Evolutionary conservation across 179 eudicot species (phyloP), one percentile per base, ranked within the genome.

Genomic region (Patellifolia procumbens): DNA sequence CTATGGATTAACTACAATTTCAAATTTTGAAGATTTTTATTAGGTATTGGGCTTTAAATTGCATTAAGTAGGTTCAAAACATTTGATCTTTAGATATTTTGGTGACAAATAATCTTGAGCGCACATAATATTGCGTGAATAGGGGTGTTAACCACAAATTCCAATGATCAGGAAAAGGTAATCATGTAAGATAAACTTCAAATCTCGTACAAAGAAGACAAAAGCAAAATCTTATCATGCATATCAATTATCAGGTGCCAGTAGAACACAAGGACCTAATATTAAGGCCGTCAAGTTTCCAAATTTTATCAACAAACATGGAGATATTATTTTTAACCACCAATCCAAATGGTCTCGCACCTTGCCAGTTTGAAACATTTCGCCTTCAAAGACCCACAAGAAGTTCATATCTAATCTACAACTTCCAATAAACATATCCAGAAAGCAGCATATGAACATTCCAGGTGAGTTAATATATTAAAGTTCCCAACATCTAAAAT

Each of bases 381-480:
- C 42, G 52, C 42, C 51, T 39, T 66, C 13, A 28, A 59, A 59
- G 17, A 15, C 19, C 35, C 34, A 59, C 1, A 2, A 6, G 17
- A 59, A 59, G 6, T 29, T 39, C 9, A 39, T 58, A 63, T 63
- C 39, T 55, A 45, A 31, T 11, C 42, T 46, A 58, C 20, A 75
- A 24, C 61, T 55, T 67, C 73, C 70, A 70, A 28, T 35, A 63
- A 39, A 37, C 17, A 56, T n/a, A 81, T n/a, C n/a, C n/a, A n/a
- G n/a, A 43, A 31, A 51, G 42, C 24, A 70, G 39, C 22, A 63
- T 15, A 19, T 19, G 6, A 31, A 39, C 22, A 53, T 15, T 35
- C 26, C 10, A 31, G 48, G 39, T 34, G n/a, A 60, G 31, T 20
- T 43, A n/a, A n/a, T n/a, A 53, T 61, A 63, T 32, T 17, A 20